Evolutionary conservation across 441 rosid genomes (phyloP), one percentile per base, ranked within the genome.

Genomic region (Adansonia gregorii): DNA sequence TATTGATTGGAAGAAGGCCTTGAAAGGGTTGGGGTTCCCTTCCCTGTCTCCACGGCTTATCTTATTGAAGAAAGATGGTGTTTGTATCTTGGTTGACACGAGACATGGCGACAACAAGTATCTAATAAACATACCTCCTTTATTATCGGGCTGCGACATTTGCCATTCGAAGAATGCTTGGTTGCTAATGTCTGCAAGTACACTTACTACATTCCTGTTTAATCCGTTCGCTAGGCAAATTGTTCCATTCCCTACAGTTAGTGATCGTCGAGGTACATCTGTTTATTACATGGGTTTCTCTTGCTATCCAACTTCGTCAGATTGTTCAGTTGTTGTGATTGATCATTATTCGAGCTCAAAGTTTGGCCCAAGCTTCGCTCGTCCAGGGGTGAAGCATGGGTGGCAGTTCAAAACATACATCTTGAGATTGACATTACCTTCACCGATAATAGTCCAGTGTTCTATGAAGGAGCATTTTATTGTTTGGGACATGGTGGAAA

Each of bases 121-220:
- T 66, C 24, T 65, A 10, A 65, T 65, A n/a, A 65, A 60, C 66
- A 10, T 60, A 22, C 49, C 12, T 41, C 51, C 70, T 41, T 5
- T 7, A 0, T 9, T n/a, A 17, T n/a, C 20, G 1, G 8, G 12
- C 69, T 64, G 45, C 8, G 24, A 8, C 3, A 45, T 65, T 35
- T 67, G 72, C 52, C 22, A n/a, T 41, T 60, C 67, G 45, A 73
- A 60, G 19, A 58, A 58, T 41, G 67, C 39, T 41, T 58, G 51
- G 48, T 41, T 73, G 54, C 46, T 73, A 73, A 17, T 58, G 76
- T 59, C 31, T 39, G n/a, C 35, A 20, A 15, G 1, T 54, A 19
- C 2, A 5, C 2, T 43, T n/a, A n/a, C 9, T 4, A 15, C 19
- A 41, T 67, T 67, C 52, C 27, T 24, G 27, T 24, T 24, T 24